A percentile compares a stretch with the other conserved stretches of the same genome.
Conservation (phyloP, 164 flowering plant genomes). For the Akebia trifoliata region DNA sequence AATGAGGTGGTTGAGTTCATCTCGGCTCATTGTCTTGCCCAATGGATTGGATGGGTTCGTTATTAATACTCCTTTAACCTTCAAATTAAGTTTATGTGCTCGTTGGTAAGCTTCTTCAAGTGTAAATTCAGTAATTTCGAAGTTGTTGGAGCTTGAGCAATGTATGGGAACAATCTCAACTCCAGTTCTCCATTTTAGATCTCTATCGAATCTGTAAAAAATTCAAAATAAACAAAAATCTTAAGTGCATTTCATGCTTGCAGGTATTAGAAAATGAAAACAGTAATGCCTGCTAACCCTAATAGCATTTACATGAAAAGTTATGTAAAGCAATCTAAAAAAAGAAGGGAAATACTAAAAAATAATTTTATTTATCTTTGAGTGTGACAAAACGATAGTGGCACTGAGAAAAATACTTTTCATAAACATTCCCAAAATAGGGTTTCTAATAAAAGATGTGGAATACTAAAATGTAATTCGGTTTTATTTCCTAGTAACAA, state of each 20-base stretch:
- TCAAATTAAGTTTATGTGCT: slow-evolving; percentile 46
- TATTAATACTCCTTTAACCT: slow-evolving; percentile 68
- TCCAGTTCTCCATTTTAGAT: slow-evolving; percentile 89
- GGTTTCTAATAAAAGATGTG: no score
- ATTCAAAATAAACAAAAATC: not conserved
- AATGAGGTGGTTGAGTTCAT: slow-evolving; percentile 51
- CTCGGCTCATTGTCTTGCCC: slow-evolving; percentile 53
- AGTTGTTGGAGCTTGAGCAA: slow-evolving; percentile 60
- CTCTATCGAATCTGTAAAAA: slow-evolving; percentile 77
- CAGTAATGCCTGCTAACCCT: not conserved
- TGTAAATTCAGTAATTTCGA: slow-evolving; percentile 53
- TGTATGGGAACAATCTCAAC: slow-evolving; percentile 78
- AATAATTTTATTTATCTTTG: no score
- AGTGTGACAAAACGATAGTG: no score
- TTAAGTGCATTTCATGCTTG: not conserved
- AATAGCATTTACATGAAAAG: no score
- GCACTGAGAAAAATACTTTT: no score
- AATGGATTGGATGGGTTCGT: slow-evolving; percentile 92
- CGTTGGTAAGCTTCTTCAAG: slow-evolving; percentile 58
- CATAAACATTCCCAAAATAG: no score
- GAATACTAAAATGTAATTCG: no score
- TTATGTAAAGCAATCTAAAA: no score
- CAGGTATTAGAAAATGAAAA: not conserved
- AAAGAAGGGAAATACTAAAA: no score
- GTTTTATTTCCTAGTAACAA: no score